Percentiles rank a stretch among this genome's conserved stretches.
These are phyloP conservation scores for Zoysia matrella DNA, from an alignment of 202 grass and related monocot species.

Conservation along the genomic window DNA sequence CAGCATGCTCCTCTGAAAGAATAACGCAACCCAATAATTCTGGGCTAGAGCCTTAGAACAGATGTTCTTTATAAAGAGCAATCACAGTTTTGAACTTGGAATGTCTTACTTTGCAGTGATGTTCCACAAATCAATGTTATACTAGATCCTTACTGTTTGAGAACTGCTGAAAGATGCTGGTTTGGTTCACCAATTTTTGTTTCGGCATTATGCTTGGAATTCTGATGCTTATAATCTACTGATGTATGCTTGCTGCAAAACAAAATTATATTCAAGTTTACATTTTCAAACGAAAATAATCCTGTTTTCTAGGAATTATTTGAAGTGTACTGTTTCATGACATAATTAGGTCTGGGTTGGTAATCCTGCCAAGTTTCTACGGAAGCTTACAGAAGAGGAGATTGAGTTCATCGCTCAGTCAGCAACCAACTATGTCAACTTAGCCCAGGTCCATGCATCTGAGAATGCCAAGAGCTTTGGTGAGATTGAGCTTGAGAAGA, in stretches of 20 bases:
- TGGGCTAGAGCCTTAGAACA: background rate
- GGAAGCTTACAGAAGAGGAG: constrained; percentile 95
- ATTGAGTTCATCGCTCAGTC: constrained; percentile 74
- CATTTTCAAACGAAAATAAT: background rate
- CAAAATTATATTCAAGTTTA: constrained; percentile 9
- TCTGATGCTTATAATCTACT: constrained; percentile 3
- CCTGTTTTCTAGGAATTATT: background rate
- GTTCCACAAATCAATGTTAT: background rate
- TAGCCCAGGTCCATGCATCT: constrained; percentile 81
- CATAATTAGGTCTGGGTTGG: constrained; percentile 76
- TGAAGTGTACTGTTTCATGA: constrained; percentile 1
- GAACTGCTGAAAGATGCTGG: background rate
- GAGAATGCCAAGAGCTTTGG: constrained; percentile 87
- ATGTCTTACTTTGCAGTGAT: background rate
- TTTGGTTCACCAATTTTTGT: background rate
- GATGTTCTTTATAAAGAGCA: background rate
- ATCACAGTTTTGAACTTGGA: background rate
- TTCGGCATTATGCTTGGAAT: background rate
- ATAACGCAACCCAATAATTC: background rate
- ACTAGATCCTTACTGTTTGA: constrained; percentile 6
- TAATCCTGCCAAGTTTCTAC: constrained; percentile 91
- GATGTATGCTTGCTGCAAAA: background rate
- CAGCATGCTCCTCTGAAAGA: background rate
- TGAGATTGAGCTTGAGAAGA: constrained; percentile 93
- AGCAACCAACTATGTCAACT: constrained; percentile 77